These are phyloP conservation scores for Globisporangium orthogonon DNA, from an alignment of 352 stramenopile species.

Conservation along the genomic window DNA sequence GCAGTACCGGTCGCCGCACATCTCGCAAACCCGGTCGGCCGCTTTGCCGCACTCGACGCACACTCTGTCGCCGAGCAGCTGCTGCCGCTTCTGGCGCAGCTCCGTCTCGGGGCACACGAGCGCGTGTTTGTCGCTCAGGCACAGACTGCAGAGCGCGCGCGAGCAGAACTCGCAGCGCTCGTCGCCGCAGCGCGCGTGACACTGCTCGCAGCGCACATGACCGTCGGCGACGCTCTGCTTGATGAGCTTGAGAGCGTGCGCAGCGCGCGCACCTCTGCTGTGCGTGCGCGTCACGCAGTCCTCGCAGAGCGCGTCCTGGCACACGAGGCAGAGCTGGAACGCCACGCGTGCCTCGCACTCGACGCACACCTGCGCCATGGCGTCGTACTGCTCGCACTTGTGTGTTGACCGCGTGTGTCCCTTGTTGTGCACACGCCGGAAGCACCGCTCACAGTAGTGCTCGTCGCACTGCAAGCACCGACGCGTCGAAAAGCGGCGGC, in stretches of 20 bases:
- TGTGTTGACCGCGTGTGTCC: slow-evolving; percentile 52
- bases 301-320: slow-evolving; percentile 62
- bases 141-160: slow-evolving; percentile 47
- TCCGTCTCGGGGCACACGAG: slow-evolving; percentile 58
- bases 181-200: slow-evolving; percentile 42
- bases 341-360: slow-evolving; percentile 70
- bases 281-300: slow-evolving; percentile 59
- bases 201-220: slow-evolving; percentile 62
- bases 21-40: slow-evolving; percentile 56
- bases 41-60: slow-evolving; percentile 74
- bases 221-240: slow-evolving; percentile 22
- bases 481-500: slow-evolving; percentile 42
- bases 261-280: slow-evolving; percentile 26
- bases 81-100: slow-evolving; percentile 35
- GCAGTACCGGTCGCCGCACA: slow-evolving; percentile 73
- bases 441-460: slow-evolving; percentile 79
- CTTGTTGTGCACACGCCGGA: slow-evolving; percentile 53
- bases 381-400: slow-evolving; percentile 47
- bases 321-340: slow-evolving; percentile 56
- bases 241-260: slow-evolving; percentile 42
- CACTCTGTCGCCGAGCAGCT: slow-evolving; percentile 48
- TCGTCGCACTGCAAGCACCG: slow-evolving; percentile 72
- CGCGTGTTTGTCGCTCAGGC: slow-evolving; percentile 37
- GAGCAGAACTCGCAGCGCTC: slow-evolving; percentile 48
- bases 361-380: slow-evolving; percentile 51